A percentile compares a stretch with the other conserved stretches of the same genome.
Evolutionary conservation across 305 asterid species (phyloP).

Genomic region (Solanum chacoense): DNA sequence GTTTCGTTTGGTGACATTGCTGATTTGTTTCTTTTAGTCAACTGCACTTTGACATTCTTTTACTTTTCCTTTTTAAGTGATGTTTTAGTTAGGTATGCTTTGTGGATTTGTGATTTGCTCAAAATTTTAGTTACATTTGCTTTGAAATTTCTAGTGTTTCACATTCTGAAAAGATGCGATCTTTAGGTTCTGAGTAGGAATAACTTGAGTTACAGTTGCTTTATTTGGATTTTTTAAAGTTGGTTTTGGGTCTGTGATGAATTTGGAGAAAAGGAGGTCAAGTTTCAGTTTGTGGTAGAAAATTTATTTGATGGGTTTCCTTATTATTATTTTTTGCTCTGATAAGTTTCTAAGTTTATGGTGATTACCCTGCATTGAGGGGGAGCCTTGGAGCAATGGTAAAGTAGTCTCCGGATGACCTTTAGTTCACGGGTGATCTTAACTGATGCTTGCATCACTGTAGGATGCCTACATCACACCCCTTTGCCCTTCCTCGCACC

Average conservation of each 20-base stretch:
- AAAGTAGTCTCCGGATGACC: neutral
- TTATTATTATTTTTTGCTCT: neutral
- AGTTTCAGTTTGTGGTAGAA: neutral
- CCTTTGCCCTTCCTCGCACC: neutral
- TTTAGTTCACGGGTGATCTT: neutral
- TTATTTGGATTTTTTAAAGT: neutral
- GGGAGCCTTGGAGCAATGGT: neutral
- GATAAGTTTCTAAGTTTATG: neutral
- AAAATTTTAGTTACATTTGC: neutral
- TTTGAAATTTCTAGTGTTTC: neutral
- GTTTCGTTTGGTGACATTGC: neutral
- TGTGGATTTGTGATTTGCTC: neutral
- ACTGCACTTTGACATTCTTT: neutral
- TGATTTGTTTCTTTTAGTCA: conserved; percentile 9
- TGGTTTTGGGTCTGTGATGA: neutral
- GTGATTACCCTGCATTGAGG: neutral
- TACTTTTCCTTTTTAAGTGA: neutral
- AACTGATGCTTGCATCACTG: neutral
- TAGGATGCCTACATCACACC: neutral
- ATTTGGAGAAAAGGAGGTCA: neutral
- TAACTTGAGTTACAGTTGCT: neutral
- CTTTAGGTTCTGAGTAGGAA: neutral
- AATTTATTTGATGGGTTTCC: neutral
- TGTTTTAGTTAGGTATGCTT: neutral
- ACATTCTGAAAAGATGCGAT: neutral